Percentiles rank a stretch among this genome's conserved stretches.
phyloP scores from a whole-genome alignment of 2,329 filamentous ascomycete species.

The Cytospora paraplurivora region DNA sequence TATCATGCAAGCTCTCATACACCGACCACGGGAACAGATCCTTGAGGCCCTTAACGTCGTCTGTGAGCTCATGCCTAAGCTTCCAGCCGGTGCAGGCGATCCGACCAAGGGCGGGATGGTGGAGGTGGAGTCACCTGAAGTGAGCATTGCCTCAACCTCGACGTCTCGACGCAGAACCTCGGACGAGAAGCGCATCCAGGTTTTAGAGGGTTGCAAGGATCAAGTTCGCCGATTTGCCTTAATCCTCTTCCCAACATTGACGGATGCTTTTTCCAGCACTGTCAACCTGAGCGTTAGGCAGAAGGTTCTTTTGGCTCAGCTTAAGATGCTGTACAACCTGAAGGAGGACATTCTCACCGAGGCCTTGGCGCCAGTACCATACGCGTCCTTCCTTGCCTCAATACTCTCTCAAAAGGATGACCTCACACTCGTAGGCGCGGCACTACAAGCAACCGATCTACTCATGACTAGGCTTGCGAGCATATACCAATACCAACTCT shows the following conservation, averaged over 20 bases:
- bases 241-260: constrained; percentile 91
- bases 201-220: constrained; percentile 79
- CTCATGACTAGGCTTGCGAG: constrained; percentile 80
- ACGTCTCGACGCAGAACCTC: constrained; percentile 56
- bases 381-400: constrained; percentile 91
- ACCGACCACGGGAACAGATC: constrained; percentile 91
- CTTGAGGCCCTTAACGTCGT: constrained; percentile 97
- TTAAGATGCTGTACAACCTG: constrained; percentile 98
- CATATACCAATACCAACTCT: constrained; percentile 94
- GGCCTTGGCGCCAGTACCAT: constrained; percentile 83
- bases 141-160: constrained; percentile 44
- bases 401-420: constrained; percentile 97
- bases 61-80: constrained; percentile 84
- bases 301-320: constrained; percentile 91
- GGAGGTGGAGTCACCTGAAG: constrained; percentile 45
- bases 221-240: constrained; percentile 91
- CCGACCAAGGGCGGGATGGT: constrained; percentile 47
- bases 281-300: constrained; percentile 94
- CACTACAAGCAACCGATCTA: constrained; percentile 86
- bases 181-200: constrained; percentile 79
- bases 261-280: constrained; percentile 95
- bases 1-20: constrained; percentile 98
- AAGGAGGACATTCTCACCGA: constrained; percentile 83
- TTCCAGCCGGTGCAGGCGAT: constrained; percentile 57
- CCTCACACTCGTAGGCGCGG: constrained; percentile 79